A percentile compares a stretch with the other conserved stretches of the same genome.
Conservation (phyloP, 2,329 filamentous ascomycete genomes). For the Fusarium anthophilum region DNA sequence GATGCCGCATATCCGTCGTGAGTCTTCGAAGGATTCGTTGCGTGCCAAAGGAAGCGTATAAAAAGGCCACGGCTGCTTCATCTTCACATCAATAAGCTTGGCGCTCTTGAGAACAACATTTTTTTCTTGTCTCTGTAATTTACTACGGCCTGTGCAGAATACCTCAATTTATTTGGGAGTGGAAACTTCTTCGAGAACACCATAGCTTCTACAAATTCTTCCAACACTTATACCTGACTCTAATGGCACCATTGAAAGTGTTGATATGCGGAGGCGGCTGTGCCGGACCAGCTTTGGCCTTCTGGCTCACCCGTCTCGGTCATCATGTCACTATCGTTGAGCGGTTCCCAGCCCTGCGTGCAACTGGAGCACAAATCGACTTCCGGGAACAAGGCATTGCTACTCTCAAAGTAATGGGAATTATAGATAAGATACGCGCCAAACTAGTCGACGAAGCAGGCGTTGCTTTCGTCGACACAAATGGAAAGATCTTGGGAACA, state of each 20-base stretch:
- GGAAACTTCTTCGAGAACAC: no score
- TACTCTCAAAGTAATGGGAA: constrained; percentile 12
- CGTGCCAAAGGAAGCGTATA: neutral
- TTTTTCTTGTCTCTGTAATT: no score
- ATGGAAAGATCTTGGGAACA: constrained; percentile 12
- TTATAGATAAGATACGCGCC: neutral
- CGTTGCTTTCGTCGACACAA: neutral
- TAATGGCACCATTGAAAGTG: constrained; percentile 24
- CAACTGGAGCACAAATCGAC: constrained; percentile 28
- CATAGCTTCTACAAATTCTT: no score
- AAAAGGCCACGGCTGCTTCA: no score
- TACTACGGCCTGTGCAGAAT: no score
- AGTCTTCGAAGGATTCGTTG: neutral
- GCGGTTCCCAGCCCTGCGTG: constrained; percentile 37
- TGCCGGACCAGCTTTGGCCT: constrained; percentile 45
- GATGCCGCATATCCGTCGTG: neutral
- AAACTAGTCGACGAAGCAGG: constrained; percentile 21
- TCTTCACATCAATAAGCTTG: rapidly evolving
- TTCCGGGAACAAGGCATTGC: constrained; percentile 26
- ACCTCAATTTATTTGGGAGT: no score
- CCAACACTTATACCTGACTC: no score
- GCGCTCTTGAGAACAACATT: rapidly evolving
- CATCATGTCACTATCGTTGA: constrained; percentile 53
- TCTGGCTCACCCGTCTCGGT: constrained; percentile 45
- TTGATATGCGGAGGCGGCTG: constrained; percentile 48